Conservation (phyloP, 163 green algal species). For the Scenedesmus sp. region DNA sequence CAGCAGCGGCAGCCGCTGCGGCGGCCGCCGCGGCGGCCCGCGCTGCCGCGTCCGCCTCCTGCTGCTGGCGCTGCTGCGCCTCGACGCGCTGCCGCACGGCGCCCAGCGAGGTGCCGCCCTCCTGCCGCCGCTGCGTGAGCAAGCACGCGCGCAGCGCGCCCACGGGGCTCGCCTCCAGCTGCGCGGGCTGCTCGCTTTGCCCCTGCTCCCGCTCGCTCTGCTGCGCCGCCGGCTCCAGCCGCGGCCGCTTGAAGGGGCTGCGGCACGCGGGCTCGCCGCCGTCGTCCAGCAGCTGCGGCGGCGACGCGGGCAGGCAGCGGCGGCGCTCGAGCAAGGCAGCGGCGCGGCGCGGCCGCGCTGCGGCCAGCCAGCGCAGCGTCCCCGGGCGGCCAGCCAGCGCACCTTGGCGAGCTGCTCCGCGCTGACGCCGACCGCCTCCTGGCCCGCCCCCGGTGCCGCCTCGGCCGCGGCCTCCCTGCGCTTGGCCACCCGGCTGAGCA, state of each 20-base stretch:
- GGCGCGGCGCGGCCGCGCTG: background rate
- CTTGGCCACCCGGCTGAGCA: too few species aligned
- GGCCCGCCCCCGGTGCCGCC: background rate
- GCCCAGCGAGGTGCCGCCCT: background rate
- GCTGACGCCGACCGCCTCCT: conserved; percentile 17
- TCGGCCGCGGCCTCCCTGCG: too few species aligned
- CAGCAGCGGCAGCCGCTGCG: background rate
- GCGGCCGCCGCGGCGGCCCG: background rate
- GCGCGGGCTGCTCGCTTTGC: too few species aligned
- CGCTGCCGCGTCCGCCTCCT: background rate
- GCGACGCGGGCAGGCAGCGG: background rate
- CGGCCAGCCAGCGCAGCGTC: background rate
- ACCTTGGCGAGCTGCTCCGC: conserved; percentile 31
- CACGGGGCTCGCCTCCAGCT: background rate
- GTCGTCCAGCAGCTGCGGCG: conserved; percentile 19
- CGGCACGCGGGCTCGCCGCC: background rate
- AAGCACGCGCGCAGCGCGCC: background rate
- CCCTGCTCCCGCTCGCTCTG: conserved; percentile 14
- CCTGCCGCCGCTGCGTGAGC: conserved; percentile 1
- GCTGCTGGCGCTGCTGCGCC: background rate
- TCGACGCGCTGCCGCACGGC: conserved; percentile 1
- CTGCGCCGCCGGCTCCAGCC: background rate
- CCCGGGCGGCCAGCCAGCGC: background rate
- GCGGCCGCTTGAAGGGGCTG: conserved; percentile 16
- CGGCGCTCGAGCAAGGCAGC: background rate